Evolutionary conservation across 2,329 filamentous ascomycete species (phyloP), one percentile per base, ranked within the genome.

Genomic region (Ceratocystis alfenasii): DNA sequence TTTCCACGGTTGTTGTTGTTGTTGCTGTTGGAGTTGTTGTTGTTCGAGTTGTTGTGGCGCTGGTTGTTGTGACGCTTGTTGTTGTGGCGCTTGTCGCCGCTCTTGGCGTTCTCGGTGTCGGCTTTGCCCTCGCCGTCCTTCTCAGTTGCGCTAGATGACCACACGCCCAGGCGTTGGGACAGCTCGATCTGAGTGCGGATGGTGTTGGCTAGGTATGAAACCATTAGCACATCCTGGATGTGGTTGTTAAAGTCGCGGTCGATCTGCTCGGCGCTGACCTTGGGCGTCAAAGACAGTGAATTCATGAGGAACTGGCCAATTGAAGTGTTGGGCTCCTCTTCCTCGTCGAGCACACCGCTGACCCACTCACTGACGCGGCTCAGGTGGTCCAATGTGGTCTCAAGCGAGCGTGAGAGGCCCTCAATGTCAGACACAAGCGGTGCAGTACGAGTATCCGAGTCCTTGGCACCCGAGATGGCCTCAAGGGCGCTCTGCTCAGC

Each of bases 241-340:
- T 99, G 94, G 81, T 95, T 96, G 85, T 99, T 99, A 85, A 99
- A 99, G 81, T 97, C 92, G 75, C 88, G 84, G 82, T 99, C 94
- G 74, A 99, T 92, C 75, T 95, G 88, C 69, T 86, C 83, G 46
- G 87, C 81, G 73, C 96, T 90, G 68, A 97, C 94, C 83, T 97
- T 99, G 73, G 94, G 94, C 66, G 93, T 90, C 69, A 99, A 81
- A 60, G 89, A 92, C 69, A 99, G 84, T 48, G 93, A 87, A 76
- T 95, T 95, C 82, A 97, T 89, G 71, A 99, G 81, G 78, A 91
- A 95, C 78, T 99, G 95, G 70, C 92, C 94, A 66, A 99, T 81
- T 12, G 92, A 90, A 70, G 90, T 95, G 70, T 89, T 94, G 71
- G 93, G 91, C 75, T 89, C 85, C 69, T 87, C 85, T 75, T 95